Percentiles rank a stretch among this genome's conserved stretches.
These are phyloP conservation scores for Castanopsis chinensis DNA, from an alignment of 306 rosid species.

Conservation along the genomic window DNA sequence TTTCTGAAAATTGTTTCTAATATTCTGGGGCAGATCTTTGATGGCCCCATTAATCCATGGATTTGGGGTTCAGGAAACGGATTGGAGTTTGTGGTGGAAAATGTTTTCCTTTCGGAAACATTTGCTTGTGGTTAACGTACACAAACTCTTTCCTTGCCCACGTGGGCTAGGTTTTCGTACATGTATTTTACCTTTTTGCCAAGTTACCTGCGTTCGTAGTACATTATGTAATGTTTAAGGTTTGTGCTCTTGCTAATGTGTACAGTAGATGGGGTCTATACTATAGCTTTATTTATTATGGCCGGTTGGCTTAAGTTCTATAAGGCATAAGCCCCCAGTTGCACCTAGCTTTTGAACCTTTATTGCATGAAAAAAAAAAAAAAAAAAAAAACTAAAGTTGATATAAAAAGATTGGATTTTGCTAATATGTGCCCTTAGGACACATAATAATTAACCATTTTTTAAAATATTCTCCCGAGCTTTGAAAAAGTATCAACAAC, in stretches of 20 bases:
- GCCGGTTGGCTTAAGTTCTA: neutral
- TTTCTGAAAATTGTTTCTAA: neutral
- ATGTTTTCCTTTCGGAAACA: constrained; percentile 29
- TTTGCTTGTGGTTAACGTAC: constrained; percentile 27
- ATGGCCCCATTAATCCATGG: constrained; percentile 3
- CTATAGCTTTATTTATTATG: neutral
- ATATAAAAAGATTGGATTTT: too few relatives aligned
- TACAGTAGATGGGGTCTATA: neutral
- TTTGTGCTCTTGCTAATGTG: neutral
- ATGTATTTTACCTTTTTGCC: neutral
- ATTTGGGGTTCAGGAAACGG: neutral
- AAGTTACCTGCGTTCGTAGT: too few relatives aligned
- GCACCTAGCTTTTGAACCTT: too few relatives aligned
- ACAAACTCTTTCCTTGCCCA: neutral
- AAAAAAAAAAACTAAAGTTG: too few relatives aligned
- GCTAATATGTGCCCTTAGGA: too few relatives aligned
- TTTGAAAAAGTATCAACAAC: too few relatives aligned
- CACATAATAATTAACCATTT: too few relatives aligned
- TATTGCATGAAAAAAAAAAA: too few relatives aligned
- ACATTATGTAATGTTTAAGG: neutral
- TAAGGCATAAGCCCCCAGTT: too few relatives aligned
- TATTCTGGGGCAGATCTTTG: neutral
- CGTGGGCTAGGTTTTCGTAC: neutral
- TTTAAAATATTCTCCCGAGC: too few relatives aligned
- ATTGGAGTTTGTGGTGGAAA: constrained; percentile 9